Base-by-base conservation (phyloP, 2,329 filamentous ascomycete species). In the Ophiocordyceps camponoti-saundersi region DNA sequence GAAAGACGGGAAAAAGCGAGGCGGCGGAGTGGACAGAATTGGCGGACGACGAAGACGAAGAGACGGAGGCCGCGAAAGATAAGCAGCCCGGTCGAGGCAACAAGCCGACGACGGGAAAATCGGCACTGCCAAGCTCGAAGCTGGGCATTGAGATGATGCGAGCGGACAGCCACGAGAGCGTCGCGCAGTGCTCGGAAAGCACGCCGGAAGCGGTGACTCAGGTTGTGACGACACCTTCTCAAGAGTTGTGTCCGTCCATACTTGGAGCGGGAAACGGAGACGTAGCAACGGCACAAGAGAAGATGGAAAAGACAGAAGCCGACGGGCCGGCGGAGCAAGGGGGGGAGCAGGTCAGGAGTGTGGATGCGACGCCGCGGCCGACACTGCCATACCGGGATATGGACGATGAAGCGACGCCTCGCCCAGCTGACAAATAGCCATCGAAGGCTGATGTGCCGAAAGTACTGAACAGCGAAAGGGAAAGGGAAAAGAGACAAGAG, bases 91-190 rank as follows among this genome's bases (percentile, higher is more conserved):
- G 75, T 36, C 68, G 62, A 22, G 57, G 59, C 47, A 65, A 60
- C 54, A 64, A 65, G 47, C 58, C 61, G 11, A 49, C 59, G 46
- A 52, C 56, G 36, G 57, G 65, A 49, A 79, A 79, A 52, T 65
- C 68, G 16, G 69, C 71, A 36, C 72, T 85, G 22, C 82, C 84
- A 13, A 85, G 82, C 47, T 95, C 88, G 0, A 95, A 95, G 62
- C 75, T 96, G 2, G 88, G 88, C 2, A 92, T 88, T 45, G 90
- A 96, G 62, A 95, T 96, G 90, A 90, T 95, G 86, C 80, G 90
- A 44, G 93, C 90, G 20, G 94, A 95, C 61, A 95, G 87, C 58
- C 83, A 90, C 55, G 90, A 93, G 44, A 95, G 89, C 57, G 76
- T 85, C 47, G 69, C 69, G 1, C 46, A 73, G 13, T 62, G 65